Conservation (phyloP, 768 basidiomycete genomes). For the Macrolepiota fuliginosa region DNA sequence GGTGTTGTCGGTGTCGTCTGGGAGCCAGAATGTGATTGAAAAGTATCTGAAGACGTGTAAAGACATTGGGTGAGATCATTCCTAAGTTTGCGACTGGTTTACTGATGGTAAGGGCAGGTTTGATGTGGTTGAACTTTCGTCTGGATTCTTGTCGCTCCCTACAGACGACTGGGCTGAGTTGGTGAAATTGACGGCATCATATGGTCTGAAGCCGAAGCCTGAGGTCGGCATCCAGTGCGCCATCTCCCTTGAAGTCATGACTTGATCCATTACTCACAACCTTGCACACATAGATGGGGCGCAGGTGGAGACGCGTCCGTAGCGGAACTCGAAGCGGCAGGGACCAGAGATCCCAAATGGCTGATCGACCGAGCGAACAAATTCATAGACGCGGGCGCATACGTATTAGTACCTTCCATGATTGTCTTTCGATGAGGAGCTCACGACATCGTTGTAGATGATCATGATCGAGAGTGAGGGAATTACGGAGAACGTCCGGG, state of each 20-base stretch:
- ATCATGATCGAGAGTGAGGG: slow-evolving; percentile 48
- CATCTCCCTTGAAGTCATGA: neutral
- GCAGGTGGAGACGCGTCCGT: slow-evolving; percentile 40
- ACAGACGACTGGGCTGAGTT: slow-evolving; percentile 39
- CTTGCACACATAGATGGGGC: slow-evolving; percentile 27
- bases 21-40: slow-evolving; percentile 28
- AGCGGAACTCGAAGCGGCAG: slow-evolving; percentile 35
- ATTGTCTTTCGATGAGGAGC: neutral
- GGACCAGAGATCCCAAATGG: slow-evolving; percentile 38
- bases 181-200: slow-evolving; percentile 34
- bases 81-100: neutral
- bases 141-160: slow-evolving; percentile 44
- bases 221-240: slow-evolving; percentile 40
- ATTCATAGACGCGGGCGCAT: slow-evolving; percentile 39
- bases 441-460: slow-evolving; percentile 20
- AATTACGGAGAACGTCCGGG: slow-evolving; percentile 43
- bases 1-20: slow-evolving; percentile 31
- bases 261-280: neutral
- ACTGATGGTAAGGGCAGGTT: slow-evolving; percentile 23
- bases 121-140: slow-evolving; percentile 43
- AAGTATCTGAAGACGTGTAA: slow-evolving; percentile 35
- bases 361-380: slow-evolving; percentile 37
- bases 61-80: slow-evolving; percentile 28
- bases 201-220: slow-evolving; percentile 42
- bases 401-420: slow-evolving; percentile 18